phyloP scores from a whole-genome alignment of 2,329 filamentous ascomycete genomes.

The Aspergillus flavus region DNA sequence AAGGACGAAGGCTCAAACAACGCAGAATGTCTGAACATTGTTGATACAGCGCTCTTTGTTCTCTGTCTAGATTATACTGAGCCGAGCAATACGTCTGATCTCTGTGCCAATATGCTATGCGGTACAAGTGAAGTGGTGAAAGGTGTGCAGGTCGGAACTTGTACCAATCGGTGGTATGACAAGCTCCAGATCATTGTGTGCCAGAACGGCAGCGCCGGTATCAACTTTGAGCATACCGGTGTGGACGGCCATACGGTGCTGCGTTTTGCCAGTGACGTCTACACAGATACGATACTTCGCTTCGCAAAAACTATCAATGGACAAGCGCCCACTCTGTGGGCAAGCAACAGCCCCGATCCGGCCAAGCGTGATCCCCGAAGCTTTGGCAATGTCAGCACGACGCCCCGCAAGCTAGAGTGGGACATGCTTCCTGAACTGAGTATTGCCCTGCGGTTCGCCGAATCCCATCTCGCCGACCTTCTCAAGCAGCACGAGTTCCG shows the following conservation, averaged over 20 bases:
- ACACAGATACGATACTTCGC: slow-evolving; percentile 94
- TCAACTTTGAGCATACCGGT: slow-evolving; percentile 99
- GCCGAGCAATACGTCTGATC: slow-evolving; percentile 73
- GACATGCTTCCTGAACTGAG: slow-evolving; percentile 91
- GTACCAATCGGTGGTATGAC: slow-evolving; percentile 98
- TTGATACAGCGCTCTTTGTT: slow-evolving; percentile 91
- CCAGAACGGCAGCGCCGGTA: slow-evolving; percentile 96
- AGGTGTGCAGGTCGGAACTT: slow-evolving; percentile 94
- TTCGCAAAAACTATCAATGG: slow-evolving; percentile 96
- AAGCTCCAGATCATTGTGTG: slow-evolving; percentile 99
- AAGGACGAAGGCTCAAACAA: slow-evolving; percentile 89
- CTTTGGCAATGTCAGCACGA: slow-evolving; percentile 91
- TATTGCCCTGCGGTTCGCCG: slow-evolving; percentile 90
- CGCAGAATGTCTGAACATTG: slow-evolving; percentile 90
- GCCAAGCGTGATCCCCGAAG: slow-evolving; percentile 87
- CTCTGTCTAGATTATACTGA: slow-evolving; percentile 93
- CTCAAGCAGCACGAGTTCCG: slow-evolving; percentile 97
- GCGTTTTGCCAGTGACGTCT: slow-evolving; percentile 92
- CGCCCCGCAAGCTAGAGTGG: slow-evolving; percentile 95
- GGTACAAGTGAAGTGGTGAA: slow-evolving; percentile 89
- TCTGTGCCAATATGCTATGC: slow-evolving; percentile 99
- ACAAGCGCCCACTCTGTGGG: slow-evolving; percentile 87
- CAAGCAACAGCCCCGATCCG: slow-evolving; percentile 85
- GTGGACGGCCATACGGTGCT: slow-evolving; percentile 97
- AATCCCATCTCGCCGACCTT: slow-evolving; percentile 88